phyloP scores from a whole-genome alignment of 257 asterid species.

The Verbascum thapsus region DNA sequence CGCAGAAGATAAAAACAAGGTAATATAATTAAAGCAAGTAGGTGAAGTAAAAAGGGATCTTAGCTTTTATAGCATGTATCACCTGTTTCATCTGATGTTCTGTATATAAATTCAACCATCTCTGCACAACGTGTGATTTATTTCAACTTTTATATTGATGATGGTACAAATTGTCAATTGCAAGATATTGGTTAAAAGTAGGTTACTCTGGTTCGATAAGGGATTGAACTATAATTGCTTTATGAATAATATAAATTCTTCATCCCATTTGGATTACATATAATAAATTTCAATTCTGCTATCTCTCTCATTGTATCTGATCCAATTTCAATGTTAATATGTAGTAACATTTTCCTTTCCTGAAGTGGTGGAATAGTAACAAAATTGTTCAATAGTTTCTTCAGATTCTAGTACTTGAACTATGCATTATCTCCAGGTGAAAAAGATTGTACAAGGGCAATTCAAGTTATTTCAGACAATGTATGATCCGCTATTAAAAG shows the following conservation, averaged over 20 bases:
- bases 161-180: constrained; percentile 6
- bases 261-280: background rate
- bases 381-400: constrained; percentile 7
- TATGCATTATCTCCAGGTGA: constrained; percentile 49
- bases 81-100: constrained; percentile 15
- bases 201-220: background rate
- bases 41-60: constrained; percentile 1
- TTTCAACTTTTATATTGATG: constrained; percentile 15
- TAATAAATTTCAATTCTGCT: background rate
- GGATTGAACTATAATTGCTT: background rate
- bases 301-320: constrained; percentile 15
- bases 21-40: constrained; percentile 32
- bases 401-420: constrained; percentile 17
- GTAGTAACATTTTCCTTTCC: constrained; percentile 6
- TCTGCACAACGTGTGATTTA: background rate
- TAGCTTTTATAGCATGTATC: constrained; percentile 10
- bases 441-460: constrained; percentile 82
- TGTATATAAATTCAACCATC: background rate
- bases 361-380: constrained; percentile 16
- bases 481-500: constrained; percentile 71
- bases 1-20: constrained; percentile 94
- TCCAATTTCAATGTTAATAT: background rate
- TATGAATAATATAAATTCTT: constrained; percentile 12
- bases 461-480: constrained; percentile 56
- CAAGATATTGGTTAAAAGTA: constrained; percentile 2